Conservation (phyloP, 768 basidiomycete species). For the Tremella fuciformis region DNA sequence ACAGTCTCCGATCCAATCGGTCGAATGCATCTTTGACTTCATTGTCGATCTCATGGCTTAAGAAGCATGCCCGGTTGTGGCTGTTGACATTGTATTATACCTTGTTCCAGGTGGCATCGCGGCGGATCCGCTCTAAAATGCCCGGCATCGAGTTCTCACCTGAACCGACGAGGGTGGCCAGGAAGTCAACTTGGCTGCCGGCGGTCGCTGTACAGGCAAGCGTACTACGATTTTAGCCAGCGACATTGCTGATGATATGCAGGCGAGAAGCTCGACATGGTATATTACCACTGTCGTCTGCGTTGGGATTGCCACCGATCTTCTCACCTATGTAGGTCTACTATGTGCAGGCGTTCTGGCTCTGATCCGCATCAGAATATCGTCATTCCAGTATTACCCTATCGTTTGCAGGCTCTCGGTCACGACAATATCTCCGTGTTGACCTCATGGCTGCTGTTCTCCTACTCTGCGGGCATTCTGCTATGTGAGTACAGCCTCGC, state of each 20-base stretch:
- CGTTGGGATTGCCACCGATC: slow-evolving; percentile 31
- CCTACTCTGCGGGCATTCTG: slow-evolving; percentile 41
- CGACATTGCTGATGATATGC: not conserved
- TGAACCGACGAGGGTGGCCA: too few relatives aligned
- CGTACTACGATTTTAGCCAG: too few relatives aligned
- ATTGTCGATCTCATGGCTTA: too few relatives aligned
- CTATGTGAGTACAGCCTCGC: slow-evolving; percentile 20
- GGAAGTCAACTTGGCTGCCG: too few relatives aligned
- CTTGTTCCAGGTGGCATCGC: too few relatives aligned
- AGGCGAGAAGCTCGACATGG: slow-evolving; percentile 34
- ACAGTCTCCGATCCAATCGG: too few relatives aligned
- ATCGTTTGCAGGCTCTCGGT: slow-evolving; percentile 31
- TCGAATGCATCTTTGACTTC: too few relatives aligned
- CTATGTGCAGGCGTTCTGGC: not conserved
- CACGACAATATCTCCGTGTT: slow-evolving; percentile 36
- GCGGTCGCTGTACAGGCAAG: too few relatives aligned
- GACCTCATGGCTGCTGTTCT: slow-evolving; percentile 38
- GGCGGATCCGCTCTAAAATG: too few relatives aligned
- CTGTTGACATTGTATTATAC: too few relatives aligned
- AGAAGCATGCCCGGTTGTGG: too few relatives aligned
- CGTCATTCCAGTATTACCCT: slow-evolving; percentile 45
- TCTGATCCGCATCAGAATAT: slow-evolving; percentile 26
- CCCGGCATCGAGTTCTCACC: too few relatives aligned
- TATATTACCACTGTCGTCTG: slow-evolving; percentile 34
- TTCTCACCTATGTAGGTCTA: slow-evolving; percentile 34